Evolutionary conservation across 345 rosid genomes (phyloP), one percentile per base, ranked within the genome.

Genomic region (Excoecaria agallocha): DNA sequence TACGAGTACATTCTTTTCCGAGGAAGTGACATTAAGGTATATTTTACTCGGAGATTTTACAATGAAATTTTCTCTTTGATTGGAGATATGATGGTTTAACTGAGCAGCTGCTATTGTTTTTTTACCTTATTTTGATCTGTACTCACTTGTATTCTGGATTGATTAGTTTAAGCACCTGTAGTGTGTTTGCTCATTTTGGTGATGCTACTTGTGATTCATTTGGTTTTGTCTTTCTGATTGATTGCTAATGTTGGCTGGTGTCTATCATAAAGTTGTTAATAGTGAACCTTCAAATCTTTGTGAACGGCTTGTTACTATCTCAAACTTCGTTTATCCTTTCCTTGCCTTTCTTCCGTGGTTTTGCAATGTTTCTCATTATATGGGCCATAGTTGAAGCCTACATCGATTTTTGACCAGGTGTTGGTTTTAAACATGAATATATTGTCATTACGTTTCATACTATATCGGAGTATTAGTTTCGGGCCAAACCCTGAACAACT

Each of bases 11-110:
- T 89, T 62, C 70, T 87, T 76, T 89, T 89, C 76, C 87, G 93
- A 43, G 93, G 93, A 76, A 83, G 87, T 43, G 93, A 89, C 71
- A 89, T 89, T 61, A 89, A 85, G 88, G 93, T 89, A 85, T 75
- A 16, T 22, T 35, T 5, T 77, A n/a, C 5, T 50, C 50, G 41
- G 19, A 46, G 17, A 37, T 48, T 62, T 38, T 12, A 10, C 48
- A 63, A 15, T 41, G 16, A 41, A 8, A 16, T 49, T 25, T 13
- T 19, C 17, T 6, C 37, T n/a, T 58, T 59, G 24, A 25, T 12
- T n/a, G 12, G 35, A 30, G 30, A 30, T 30, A 30, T 2, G 30
- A 30, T 30, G 30, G 41, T 56, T 56, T 6, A 54, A 12, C 48
- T 45, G 16, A 69, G 39, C 39, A 7, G 39, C 7, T 70, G 7